Conservation (phyloP, 2,329 filamentous ascomycete species). For the Colletotrichum incanum region DNA sequence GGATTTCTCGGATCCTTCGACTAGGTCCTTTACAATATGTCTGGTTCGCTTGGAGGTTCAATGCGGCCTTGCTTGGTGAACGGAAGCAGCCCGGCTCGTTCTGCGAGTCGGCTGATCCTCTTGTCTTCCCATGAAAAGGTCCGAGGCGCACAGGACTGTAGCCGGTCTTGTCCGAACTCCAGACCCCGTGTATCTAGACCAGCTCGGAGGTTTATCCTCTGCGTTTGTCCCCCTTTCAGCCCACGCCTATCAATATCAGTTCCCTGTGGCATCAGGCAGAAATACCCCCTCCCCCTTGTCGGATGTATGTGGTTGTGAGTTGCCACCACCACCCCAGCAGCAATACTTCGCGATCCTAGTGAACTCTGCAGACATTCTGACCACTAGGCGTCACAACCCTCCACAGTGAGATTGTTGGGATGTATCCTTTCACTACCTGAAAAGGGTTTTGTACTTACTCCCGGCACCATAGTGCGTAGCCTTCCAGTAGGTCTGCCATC, state of each 20-base stretch:
- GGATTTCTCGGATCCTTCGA: not conserved
- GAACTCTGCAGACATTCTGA: too few species aligned
- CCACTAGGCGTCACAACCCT: too few species aligned
- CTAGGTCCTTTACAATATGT: not conserved
- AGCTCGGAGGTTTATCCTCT: conserved; percentile 21
- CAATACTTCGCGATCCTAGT: too few species aligned
- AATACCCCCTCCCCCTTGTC: too few species aligned
- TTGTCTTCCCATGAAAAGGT: conserved; percentile 16
- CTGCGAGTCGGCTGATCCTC: conserved; percentile 19
- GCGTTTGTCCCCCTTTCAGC: conserved; percentile 24
- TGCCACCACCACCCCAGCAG: too few species aligned
- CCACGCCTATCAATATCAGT: conserved; percentile 6
- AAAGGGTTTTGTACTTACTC: too few species aligned
- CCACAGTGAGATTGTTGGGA: too few species aligned
- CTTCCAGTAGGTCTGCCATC: conserved; percentile 20
- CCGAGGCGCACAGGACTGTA: conserved; percentile 31
- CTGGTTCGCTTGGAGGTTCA: not conserved
- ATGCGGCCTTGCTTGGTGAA: not conserved
- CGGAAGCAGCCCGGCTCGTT: conserved; percentile 26
- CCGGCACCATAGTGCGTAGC: conserved; percentile 7
- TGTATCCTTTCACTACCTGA: too few species aligned
- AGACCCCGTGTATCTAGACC: conserved; percentile 23
- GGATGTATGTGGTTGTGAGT: too few species aligned
- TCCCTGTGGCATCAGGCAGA: not conserved
- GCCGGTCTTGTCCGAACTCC: conserved; percentile 38